Base-by-base conservation (phyloP, 306 rosid genomes). In the Cucurbita pepo region DNA sequence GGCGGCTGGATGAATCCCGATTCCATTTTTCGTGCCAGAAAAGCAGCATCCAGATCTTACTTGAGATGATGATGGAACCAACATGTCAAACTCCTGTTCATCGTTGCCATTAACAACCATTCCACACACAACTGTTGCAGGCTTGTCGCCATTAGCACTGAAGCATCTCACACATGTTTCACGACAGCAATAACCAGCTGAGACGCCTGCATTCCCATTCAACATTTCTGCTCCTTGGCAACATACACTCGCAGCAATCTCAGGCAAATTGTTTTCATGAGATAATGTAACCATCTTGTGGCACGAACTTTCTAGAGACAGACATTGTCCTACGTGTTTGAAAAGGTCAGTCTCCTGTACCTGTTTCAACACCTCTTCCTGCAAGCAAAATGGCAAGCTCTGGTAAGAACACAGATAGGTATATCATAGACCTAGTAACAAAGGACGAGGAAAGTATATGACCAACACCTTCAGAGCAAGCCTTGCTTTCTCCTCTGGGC, bases 191-290 rank as follows among this genome's bases (percentile, higher is more conserved):
- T 83, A 89, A 60, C 55, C 83, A 22, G 82, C 78, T 13, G 83
- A 48, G 52, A 69, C 73, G 62, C 79, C 67, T 21, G 76, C 78
- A 43, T 80, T 88, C 54, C 94, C 89, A 1, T 80, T 87, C n/a
- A 90, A 80, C 64, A 90, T 83, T 72, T 90, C 87, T 63, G 98
- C 98, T 71, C 96, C 98, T 75, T 87, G 92, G 87, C 98, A 87
- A 80, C 90, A 93, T 73, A 93, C 87, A 77, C 77, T 87, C 13
- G 97, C 96, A 56, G 96, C 98, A 75, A 90, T 88, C 69, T 71
- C 51, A 36, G 89, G 88, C 78, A 90, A 83, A 44, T 80, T 74
- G 65, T 87, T 79, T 65, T 77, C 80, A 5, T 65, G 48, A 76
- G 76, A 78, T 16, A 80, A 76, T 58, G 74, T 21, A 64, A 54